phyloP scores from a whole-genome alignment of 176 grass and related monocot genomes.

The Thalia dealbata region DNA sequence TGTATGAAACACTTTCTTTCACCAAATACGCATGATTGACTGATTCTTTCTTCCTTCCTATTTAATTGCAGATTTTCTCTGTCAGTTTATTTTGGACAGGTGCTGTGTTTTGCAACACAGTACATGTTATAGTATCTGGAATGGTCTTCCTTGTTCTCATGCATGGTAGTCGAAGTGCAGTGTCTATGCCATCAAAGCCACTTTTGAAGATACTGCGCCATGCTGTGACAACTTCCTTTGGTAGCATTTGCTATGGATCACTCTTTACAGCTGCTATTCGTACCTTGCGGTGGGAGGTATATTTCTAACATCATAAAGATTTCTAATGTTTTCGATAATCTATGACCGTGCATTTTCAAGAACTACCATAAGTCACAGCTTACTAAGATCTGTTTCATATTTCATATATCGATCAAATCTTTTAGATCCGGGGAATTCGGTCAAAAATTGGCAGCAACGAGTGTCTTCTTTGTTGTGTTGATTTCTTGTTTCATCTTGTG shows the following conservation, averaged over 20 bases:
- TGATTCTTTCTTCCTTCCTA: background rate
- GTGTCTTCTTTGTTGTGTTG: conserved; percentile 91
- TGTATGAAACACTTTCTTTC: conserved; percentile 3
- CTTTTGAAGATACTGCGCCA: conserved; percentile 60
- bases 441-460: conserved; percentile 94
- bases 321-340: background rate
- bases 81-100: conserved; percentile 98
- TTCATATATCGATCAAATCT: conserved; percentile 5
- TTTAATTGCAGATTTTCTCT: conserved; percentile 56
- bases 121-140: conserved; percentile 92
- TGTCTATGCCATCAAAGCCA: conserved; percentile 81
- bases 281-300: conserved; percentile 92
- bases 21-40: background rate
- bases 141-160: conserved; percentile 97
- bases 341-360: background rate
- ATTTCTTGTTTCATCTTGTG: conserved; percentile 96
- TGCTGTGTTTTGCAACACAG: conserved; percentile 90
- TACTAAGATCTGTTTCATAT: background rate
- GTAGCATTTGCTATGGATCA: conserved; percentile 99
- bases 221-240: conserved; percentile 84
- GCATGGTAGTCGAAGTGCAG: conserved; percentile 57
- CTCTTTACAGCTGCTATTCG: conserved; percentile 97
- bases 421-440: conserved; percentile 82
- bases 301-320: conserved; percentile 4
- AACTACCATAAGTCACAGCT: background rate